These are phyloP conservation scores for Paradendryphiella salina DNA, from an alignment of 2,329 filamentous ascomycete species.

Conservation along the genomic window DNA sequence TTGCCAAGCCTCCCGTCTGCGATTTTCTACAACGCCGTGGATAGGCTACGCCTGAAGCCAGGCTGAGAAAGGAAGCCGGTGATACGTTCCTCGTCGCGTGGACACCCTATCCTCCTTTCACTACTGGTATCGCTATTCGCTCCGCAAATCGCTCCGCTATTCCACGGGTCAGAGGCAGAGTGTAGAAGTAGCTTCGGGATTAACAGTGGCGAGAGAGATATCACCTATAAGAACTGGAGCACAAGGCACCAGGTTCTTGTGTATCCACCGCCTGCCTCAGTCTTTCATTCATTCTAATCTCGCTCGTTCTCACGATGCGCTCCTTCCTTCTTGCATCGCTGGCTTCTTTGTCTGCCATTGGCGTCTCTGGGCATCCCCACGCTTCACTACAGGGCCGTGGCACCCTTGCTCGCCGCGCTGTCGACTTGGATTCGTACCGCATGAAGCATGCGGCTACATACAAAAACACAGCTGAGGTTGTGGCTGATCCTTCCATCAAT, in stretches of 20 bases:
- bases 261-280: constrained; percentile 15
- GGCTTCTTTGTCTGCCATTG: constrained; percentile 32
- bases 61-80: constrained; percentile 18
- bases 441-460: constrained; percentile 31
- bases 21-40: constrained; percentile 9
- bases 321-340: constrained; percentile 37
- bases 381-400: constrained; percentile 12
- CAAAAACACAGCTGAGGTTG: constrained; percentile 28
- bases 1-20: constrained; percentile 20
- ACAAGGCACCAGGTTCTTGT: not conserved
- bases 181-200: constrained; percentile 3
- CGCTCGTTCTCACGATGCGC: constrained; percentile 31
- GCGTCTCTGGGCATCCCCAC: constrained; percentile 31
- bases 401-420: constrained; percentile 25
- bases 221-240: constrained; percentile 19
- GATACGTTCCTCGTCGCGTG: constrained; percentile 12
- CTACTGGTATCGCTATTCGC: constrained; percentile 8
- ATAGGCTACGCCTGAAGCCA: constrained; percentile 9
- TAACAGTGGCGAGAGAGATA: constrained; percentile 1
- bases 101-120: constrained; percentile 6
- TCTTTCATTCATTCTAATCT: constrained; percentile 19
- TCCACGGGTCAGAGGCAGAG: not conserved
- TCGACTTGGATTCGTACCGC: constrained; percentile 42
- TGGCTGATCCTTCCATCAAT: constrained; percentile 24
- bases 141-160: constrained; percentile 1